Evolutionary conservation across 2,329 filamentous ascomycete genomes (phyloP).

Genomic region (Phyllosticta capitalensis): DNA sequence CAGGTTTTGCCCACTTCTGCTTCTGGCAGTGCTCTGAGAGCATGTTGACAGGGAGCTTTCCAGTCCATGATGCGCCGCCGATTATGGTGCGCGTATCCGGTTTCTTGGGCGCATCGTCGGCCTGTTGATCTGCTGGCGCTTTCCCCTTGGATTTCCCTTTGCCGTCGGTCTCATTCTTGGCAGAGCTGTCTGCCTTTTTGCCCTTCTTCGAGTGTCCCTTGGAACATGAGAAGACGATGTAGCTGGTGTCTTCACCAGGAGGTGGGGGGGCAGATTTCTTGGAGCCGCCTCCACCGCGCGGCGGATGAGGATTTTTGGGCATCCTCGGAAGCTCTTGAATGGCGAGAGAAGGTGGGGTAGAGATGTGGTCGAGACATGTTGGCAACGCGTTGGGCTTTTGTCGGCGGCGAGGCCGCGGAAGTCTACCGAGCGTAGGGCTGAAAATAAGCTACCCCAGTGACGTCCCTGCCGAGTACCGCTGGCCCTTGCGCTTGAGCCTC

Average conservation of each 20-base stretch:
- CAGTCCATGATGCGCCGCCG: slow-evolving; percentile 92
- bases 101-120: slow-evolving; percentile 43
- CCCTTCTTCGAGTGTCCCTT: slow-evolving; percentile 31
- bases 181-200: slow-evolving; percentile 21
- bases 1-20: slow-evolving; percentile 88
- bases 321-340: slow-evolving; percentile 20
- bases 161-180: slow-evolving; percentile 12
- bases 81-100: slow-evolving; percentile 66
- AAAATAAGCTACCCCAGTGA: background rate
- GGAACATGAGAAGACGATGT: slow-evolving; percentile 39
- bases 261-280: slow-evolving; percentile 24
- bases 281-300: slow-evolving; percentile 27
- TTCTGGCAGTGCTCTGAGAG: slow-evolving; percentile 92
- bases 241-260: slow-evolving; percentile 37
- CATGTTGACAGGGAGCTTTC: slow-evolving; percentile 88
- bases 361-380: slow-evolving; percentile 5
- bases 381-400: background rate
- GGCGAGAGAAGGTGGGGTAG: background rate
- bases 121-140: slow-evolving; percentile 15
- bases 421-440: slow-evolving; percentile 6
- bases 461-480: background rate
- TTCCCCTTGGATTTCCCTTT: slow-evolving; percentile 29
- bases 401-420: background rate
- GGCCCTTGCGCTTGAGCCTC: background rate
- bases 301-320: slow-evolving; percentile 42